Evolutionary conservation across 1,284 basidiomycete genomes (phyloP), one percentile per base, ranked within the genome.

Genomic region (Rhodotorula sp.): DNA sequence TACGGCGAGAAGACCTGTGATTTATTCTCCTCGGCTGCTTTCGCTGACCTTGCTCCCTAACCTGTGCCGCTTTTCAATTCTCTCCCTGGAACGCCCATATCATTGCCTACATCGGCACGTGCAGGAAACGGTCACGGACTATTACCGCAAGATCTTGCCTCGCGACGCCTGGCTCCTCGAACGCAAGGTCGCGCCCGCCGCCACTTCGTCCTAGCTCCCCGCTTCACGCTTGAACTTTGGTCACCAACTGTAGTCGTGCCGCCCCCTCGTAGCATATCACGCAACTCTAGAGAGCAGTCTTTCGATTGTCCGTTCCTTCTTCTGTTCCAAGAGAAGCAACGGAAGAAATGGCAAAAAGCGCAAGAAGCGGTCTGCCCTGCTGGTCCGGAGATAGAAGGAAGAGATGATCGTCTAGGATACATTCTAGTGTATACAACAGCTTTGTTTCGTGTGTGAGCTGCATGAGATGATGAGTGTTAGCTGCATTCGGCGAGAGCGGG

Each of bases 91-190:
- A 31, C 50, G 47, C 47, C 49, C 45, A 5, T 14, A 8, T 8
- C 18, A 4, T 12, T 28, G 0, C 55, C 34, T 34, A 6, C 5
- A 34, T 6, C 34, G 34, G 34, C 34, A 34, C 7, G 60, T 38
- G 52, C 74, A 76, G 71, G 77, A 73, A 21, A 73, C 72, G 43
- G 71, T 78, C 43, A 43, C 63, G 43, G 67, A 77, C 60, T 78
- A 78, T 62, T 78, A 78, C 70, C 75, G 74, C 67, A 75, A 75
- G 60, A 72, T 78, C 54, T 74, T 79, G 60, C 81, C 81, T 5
- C 68, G 79, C 47, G 79, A 79, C 70, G 81, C 81, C 2, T 81
- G 81, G 81, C n/a, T 62, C 5, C 54, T 64, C 54, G 59, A 64
- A 45, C 66, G 66, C 43, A 60, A 38, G 34, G 26, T 59, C 3